phyloP scores from a whole-genome alignment of 2,329 filamentous ascomycete genomes.

The Pestalotiopsis sp. region DNA sequence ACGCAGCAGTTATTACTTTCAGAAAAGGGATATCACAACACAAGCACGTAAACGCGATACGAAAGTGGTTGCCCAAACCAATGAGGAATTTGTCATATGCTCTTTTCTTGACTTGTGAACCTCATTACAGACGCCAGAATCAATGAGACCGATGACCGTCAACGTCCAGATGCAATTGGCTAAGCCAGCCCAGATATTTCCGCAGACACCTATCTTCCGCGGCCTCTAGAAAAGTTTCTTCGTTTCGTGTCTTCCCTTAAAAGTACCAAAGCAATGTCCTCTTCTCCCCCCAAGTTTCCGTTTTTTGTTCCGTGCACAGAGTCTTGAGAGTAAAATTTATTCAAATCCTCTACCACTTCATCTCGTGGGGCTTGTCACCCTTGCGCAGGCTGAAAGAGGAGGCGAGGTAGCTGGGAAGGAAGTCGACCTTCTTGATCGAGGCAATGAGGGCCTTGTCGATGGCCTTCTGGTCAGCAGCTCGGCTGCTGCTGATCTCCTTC shows the following conservation, averaged over 20 bases:
- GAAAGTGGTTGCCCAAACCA: slow-evolving; percentile 12
- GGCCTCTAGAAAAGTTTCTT: slow-evolving; percentile 35
- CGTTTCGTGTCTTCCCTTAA: slow-evolving; percentile 23
- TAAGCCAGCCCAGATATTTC: slow-evolving; percentile 55
- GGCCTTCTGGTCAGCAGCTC: slow-evolving; percentile 96
- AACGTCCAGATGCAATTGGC: slow-evolving; percentile 67
- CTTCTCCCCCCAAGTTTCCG: background rate
- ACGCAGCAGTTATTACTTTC: background rate
- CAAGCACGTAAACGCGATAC: background rate
- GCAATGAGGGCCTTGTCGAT: slow-evolving; percentile 95
- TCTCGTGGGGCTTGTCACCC: slow-evolving; percentile 99
- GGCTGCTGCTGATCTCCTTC: slow-evolving; percentile 92
- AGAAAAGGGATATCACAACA: background rate
- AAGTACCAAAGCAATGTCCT: slow-evolving; percentile 23
- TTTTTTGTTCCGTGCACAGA: slow-evolving; percentile 8
- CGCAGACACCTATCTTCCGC: slow-evolving; percentile 46
- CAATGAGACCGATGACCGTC: slow-evolving; percentile 64
- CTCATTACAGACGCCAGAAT: slow-evolving; percentile 68
- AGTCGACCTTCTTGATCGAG: slow-evolving; percentile 97
- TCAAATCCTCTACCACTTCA: slow-evolving; percentile 81
- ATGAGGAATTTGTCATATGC: slow-evolving; percentile 20
- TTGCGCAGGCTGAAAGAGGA: slow-evolving; percentile 98
- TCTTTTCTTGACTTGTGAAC: slow-evolving; percentile 57
- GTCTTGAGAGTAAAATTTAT: background rate
- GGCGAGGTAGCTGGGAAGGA: slow-evolving; percentile 91